These are phyloP conservation scores for Fusarium irregulare DNA, from an alignment of 2,329 filamentous ascomycete genomes.

Conservation along the genomic window DNA sequence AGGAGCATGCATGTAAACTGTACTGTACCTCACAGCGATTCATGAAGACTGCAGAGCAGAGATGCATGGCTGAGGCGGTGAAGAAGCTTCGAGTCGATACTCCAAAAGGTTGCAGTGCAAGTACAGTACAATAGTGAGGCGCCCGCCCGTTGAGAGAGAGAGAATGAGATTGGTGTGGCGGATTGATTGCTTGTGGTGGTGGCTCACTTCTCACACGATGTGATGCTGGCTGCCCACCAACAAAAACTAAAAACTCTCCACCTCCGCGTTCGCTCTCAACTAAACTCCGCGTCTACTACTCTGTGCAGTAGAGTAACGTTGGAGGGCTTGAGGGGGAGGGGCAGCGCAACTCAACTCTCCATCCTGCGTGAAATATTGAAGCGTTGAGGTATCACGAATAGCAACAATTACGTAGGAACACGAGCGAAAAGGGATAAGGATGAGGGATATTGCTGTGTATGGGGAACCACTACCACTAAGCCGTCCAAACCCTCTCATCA, in stretches of 20 bases:
- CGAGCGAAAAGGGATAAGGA: constrained; percentile 34
- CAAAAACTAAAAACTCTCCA: background rate
- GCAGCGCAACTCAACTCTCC: background rate
- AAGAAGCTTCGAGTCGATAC: constrained; percentile 8
- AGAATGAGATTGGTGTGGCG: constrained; percentile 17
- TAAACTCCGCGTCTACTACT: constrained; percentile 6
- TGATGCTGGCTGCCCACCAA: constrained; percentile 24
- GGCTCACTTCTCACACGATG: constrained; percentile 25
- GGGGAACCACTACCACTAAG: background rate
- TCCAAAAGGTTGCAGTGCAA: constrained; percentile 9
- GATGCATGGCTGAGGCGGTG: constrained; percentile 35
- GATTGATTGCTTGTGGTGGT: constrained; percentile 22
- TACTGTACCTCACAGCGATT: constrained; percentile 25
- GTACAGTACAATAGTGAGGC: background rate
- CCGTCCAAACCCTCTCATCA: constrained; percentile 2
- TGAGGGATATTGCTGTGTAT: constrained; percentile 37
- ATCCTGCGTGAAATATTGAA: constrained; percentile 27
- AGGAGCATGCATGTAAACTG: constrained; percentile 18
- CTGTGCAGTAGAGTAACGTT: background rate
- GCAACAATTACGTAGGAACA: constrained; percentile 36
- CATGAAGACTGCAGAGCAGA: constrained; percentile 22
- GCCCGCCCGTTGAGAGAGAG: background rate
- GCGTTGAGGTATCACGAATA: constrained; percentile 17
- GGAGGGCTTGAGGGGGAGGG: constrained; percentile 9
- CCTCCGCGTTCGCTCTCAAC: background rate